Conservation (phyloP, 176 grass and related monocot genomes). For the Triticum timopheevii region DNA sequence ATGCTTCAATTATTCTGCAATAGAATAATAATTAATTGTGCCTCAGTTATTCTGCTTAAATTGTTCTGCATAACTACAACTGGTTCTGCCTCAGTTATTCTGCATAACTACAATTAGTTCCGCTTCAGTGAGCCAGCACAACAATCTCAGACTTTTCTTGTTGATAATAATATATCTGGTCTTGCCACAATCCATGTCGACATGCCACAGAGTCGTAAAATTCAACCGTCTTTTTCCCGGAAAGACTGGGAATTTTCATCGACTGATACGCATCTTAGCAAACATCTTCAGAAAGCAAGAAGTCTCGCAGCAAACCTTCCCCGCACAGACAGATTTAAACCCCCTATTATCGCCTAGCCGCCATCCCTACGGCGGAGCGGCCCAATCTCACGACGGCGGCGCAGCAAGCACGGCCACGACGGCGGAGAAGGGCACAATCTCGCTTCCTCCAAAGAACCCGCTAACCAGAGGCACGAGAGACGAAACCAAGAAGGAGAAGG, state of each 20-base stretch:
- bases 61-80: neutral
- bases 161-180: neutral
- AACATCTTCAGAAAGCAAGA: too few species aligned
- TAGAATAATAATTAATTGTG: too few species aligned
- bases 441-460: neutral
- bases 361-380: neutral
- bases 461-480: too few species aligned
- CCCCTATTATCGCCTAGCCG: neutral
- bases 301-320: too few species aligned
- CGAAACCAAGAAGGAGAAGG: neutral
- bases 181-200: neutral
- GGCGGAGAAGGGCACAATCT: neutral
- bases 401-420: neutral
- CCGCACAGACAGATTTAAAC: neutral
- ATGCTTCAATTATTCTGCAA: too few species aligned
- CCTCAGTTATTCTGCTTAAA: neutral
- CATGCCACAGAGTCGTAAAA: neutral
- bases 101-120: too few species aligned
- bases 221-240: neutral
- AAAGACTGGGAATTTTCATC: neutral
- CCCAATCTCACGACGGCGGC: neutral
- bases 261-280: too few species aligned
- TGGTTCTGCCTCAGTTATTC: too few species aligned
- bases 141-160: neutral
- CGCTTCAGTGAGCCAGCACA: too few species aligned